phyloP scores from a whole-genome alignment of 306 rosid species.

The Sechiopsis laciniata region DNA sequence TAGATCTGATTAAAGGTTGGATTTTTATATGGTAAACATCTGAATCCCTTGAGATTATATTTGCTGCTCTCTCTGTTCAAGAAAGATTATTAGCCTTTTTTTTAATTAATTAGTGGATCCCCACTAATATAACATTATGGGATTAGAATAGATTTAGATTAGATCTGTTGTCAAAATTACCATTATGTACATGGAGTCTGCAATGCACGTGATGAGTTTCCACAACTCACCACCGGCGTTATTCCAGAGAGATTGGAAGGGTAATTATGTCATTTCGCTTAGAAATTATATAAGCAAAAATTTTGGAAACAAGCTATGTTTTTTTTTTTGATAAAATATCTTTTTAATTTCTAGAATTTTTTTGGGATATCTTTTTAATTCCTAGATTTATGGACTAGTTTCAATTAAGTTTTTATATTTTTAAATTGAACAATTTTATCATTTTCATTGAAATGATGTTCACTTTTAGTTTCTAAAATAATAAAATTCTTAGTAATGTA shows the following conservation, averaged over 20 bases:
- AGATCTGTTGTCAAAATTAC: not conserved
- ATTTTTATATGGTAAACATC: not conserved
- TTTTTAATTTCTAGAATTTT: no score
- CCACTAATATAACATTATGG: not conserved
- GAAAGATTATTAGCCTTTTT: no score
- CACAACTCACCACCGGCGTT: not conserved
- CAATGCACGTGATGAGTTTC: not conserved
- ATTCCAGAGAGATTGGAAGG: conserved; percentile 16
- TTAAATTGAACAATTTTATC: no score
- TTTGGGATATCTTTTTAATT: no score
- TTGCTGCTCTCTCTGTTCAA: no score
- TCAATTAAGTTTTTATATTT: no score
- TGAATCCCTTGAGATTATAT: not conserved
- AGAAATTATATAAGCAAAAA: not conserved
- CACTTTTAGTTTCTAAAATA: no score
- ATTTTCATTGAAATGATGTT: no score
- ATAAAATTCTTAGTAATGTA: no score
- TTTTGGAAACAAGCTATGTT: not conserved
- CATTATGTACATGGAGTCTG: not conserved
- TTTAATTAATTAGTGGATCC: no score
- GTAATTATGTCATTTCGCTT: not conserved
- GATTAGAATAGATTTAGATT: not conserved
- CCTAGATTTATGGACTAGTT: no score
- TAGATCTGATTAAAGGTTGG: conserved; percentile 6
- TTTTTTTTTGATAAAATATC: not conserved